Evolutionary conservation across 2,329 filamentous ascomycete genomes (phyloP).

Genomic region (Truncatella angustata): DNA sequence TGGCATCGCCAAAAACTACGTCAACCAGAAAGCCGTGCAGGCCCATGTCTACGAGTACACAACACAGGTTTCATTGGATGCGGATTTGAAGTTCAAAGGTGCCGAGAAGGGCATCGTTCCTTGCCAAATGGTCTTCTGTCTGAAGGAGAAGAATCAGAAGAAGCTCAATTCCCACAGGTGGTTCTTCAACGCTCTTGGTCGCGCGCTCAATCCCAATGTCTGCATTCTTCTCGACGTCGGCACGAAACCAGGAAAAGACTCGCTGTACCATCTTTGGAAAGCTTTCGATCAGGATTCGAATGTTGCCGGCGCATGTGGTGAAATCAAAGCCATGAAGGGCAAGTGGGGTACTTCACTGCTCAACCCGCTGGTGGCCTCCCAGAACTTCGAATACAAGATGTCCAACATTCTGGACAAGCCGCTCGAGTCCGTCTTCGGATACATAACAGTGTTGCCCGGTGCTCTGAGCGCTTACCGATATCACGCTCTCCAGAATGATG

Average conservation of each 20-base stretch:
- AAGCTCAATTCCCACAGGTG: conserved; percentile 98
- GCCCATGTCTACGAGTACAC: conserved; percentile 99
- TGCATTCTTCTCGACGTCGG: conserved; percentile 97
- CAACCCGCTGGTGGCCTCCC: conserved; percentile 91
- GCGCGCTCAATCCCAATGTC: conserved; percentile 88
- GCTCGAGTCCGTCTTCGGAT: conserved; percentile 93
- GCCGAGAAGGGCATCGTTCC: conserved; percentile 98
- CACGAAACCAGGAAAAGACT: conserved; percentile 83
- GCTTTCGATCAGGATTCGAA: conserved; percentile 98
- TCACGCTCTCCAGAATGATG: conserved; percentile 92
- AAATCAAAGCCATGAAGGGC: conserved; percentile 97
- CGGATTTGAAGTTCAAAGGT: conserved; percentile 97
- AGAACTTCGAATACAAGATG: conserved; percentile 99
- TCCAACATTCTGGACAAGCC: conserved; percentile 99
- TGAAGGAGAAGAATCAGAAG: conserved; percentile 97
- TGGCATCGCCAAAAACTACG: conserved; percentile 96
- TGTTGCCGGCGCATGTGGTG: conserved; percentile 93
- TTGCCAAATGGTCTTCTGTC: conserved; percentile 96
- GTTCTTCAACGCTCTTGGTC: conserved; percentile 99
- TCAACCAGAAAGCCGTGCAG: conserved; percentile 93
- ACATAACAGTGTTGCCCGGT: conserved; percentile 94
- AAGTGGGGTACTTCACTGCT: conserved; percentile 80
- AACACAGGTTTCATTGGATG: conserved; percentile 92
- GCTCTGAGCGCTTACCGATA: conserved; percentile 98
- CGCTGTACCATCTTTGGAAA: conserved; percentile 98